These are phyloP conservation scores for Magnusiomyces fungicola DNA, from an alignment of 1,139 yeast species.

Conservation along the genomic window DNA sequence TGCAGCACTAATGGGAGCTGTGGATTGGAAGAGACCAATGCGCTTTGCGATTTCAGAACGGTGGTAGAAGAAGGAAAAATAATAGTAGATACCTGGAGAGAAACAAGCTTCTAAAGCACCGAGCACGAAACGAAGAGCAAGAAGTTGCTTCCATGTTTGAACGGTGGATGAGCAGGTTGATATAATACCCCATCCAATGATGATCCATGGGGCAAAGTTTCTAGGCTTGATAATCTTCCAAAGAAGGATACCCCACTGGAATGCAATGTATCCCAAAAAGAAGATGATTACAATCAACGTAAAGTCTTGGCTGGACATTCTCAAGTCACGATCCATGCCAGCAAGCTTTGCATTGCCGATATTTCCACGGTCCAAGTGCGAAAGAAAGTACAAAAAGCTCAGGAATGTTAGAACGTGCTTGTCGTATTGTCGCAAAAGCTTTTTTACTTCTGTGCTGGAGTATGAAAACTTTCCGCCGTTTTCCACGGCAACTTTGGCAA, in stretches of 20 bases:
- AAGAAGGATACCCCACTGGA: constrained; percentile 21
- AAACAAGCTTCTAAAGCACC: constrained; percentile 29
- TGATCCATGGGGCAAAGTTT: constrained; percentile 23
- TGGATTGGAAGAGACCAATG: constrained; percentile 47
- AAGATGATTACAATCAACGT: constrained; percentile 17
- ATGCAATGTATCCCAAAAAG: constrained; percentile 27
- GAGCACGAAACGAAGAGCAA: constrained; percentile 25
- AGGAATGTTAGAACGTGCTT: constrained; percentile 5
- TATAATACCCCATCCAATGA: constrained; percentile 27
- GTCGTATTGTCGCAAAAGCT: constrained; percentile 5
- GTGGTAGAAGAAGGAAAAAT: constrained; percentile 27
- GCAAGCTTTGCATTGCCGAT: constrained; percentile 46
- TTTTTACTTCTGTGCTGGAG: not conserved
- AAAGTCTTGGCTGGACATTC: constrained; percentile 38
- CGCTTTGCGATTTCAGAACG: constrained; percentile 37
- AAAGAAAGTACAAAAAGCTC: constrained; percentile 1
- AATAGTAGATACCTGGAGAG: constrained; percentile 31
- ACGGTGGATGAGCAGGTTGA: constrained; percentile 24
- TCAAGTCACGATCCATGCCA: constrained; percentile 43
- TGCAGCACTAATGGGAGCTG: constrained; percentile 28
- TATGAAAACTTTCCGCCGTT: not conserved
- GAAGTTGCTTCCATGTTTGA: constrained; percentile 21
- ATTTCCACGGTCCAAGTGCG: constrained; percentile 25
- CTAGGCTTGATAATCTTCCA: constrained; percentile 21
- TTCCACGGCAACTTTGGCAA: not conserved